phyloP scores from a whole-genome alignment of 2,329 filamentous ascomycete species.

The Fulvia fulva region DNA sequence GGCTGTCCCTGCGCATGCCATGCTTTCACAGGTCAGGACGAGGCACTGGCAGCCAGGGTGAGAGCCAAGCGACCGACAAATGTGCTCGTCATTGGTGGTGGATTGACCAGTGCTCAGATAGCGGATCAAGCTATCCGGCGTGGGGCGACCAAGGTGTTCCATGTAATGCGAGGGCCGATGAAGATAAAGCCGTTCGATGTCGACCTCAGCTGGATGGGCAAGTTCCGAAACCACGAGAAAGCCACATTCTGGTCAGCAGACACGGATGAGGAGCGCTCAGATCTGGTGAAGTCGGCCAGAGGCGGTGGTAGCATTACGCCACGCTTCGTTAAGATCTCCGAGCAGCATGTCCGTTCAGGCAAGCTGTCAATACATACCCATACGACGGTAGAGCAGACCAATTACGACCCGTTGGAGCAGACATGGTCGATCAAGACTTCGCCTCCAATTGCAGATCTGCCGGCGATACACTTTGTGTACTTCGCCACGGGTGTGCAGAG shows the following conservation, averaged over 20 bases:
- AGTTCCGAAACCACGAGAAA: slow-evolving; percentile 74
- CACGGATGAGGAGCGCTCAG: slow-evolving; percentile 62
- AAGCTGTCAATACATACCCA: slow-evolving; percentile 55
- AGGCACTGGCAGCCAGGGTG: slow-evolving; percentile 52
- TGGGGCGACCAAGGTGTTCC: slow-evolving; percentile 65
- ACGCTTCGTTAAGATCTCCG: slow-evolving; percentile 62
- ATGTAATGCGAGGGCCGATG: slow-evolving; percentile 60
- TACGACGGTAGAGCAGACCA: slow-evolving; percentile 53
- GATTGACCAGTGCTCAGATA: slow-evolving; percentile 71
- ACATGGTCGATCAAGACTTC: slow-evolving; percentile 53
- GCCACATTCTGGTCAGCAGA: slow-evolving; percentile 74
- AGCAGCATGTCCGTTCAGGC: slow-evolving; percentile 53
- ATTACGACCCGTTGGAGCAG: slow-evolving; percentile 47
- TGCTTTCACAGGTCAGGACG: slow-evolving; percentile 53
- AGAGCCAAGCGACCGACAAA: slow-evolving; percentile 51
- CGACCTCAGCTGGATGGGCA: slow-evolving; percentile 73
- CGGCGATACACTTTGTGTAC: slow-evolving; percentile 62
- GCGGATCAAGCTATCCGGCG: slow-evolving; percentile 60
- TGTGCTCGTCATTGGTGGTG: slow-evolving; percentile 69
- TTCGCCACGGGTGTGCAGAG: slow-evolving; percentile 70
- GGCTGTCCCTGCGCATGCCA: slow-evolving; percentile 55
- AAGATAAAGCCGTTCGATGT: slow-evolving; percentile 76
- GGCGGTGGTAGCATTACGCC: slow-evolving; percentile 75
- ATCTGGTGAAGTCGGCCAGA: slow-evolving; percentile 62
- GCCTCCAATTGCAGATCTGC: slow-evolving; percentile 50